phyloP scores from a whole-genome alignment of 2,329 filamentous ascomycete genomes.

The Emericellopsis atlantica region DNA sequence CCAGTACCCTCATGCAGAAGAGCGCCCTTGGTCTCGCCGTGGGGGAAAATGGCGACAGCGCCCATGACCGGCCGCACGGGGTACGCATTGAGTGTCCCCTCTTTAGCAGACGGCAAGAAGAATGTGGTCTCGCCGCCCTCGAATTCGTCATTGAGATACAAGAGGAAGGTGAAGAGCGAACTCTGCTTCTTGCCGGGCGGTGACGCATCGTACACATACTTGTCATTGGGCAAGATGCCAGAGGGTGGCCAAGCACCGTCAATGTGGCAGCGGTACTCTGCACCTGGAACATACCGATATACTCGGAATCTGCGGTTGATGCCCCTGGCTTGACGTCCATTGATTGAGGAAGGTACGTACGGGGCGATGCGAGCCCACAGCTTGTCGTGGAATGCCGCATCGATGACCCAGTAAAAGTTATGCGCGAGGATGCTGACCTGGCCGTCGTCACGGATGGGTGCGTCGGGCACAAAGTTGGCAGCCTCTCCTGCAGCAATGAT shows the following conservation, averaged over 20 bases:
- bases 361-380: slow-evolving; percentile 49
- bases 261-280: slow-evolving; percentile 60
- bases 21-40: slow-evolving; percentile 53
- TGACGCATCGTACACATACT: slow-evolving; percentile 56
- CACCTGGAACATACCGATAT: slow-evolving; percentile 60
- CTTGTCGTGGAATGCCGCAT: slow-evolving; percentile 46
- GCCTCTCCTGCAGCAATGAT: slow-evolving; percentile 56
- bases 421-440: slow-evolving; percentile 55
- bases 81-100: slow-evolving; percentile 58
- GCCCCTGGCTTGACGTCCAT: slow-evolving; percentile 45
- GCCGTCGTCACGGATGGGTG: slow-evolving; percentile 52
- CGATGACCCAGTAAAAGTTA: slow-evolving; percentile 64
- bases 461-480: slow-evolving; percentile 54
- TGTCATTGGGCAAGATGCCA: slow-evolving; percentile 41
- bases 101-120: slow-evolving; percentile 50
- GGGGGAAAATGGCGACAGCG: slow-evolving; percentile 54
- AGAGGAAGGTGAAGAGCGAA: slow-evolving; percentile 55
- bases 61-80: slow-evolving; percentile 58
- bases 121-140: slow-evolving; percentile 61
- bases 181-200: slow-evolving; percentile 47
- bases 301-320: slow-evolving; percentile 60
- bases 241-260: slow-evolving; percentile 64
- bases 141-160: slow-evolving; percentile 62
- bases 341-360: slow-evolving; percentile 41
- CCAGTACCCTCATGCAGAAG: slow-evolving; percentile 60